Base-by-base conservation (phyloP, 176 grass and related monocot species). In the Aegilops sharonensis region DNA sequence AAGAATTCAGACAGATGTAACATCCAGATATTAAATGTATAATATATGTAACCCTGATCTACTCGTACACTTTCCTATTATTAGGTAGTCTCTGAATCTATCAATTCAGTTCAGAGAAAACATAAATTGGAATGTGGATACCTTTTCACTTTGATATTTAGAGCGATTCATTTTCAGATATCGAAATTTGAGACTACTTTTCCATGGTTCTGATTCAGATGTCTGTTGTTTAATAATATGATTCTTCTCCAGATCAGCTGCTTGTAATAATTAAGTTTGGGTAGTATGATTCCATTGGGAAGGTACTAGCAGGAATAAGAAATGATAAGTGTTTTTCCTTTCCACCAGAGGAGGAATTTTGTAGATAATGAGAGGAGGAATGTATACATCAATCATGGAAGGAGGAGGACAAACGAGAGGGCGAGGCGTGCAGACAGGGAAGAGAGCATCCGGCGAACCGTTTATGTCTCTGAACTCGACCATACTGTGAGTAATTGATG, bases 401-500 rank as follows among this genome's bases (percentile, higher is more conserved):
- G 81, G 83, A 90, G 87, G 84, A 91, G 86, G 60, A 21, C 56
- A n/a, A 93, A 85, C 11, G 91, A 95, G 37, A 92, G 89, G 78
- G 81, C 30, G 7, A 94, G 85, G 77, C 88, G 73, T 87, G 86
- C 90, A 66, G 95, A 94, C 9, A 88, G 89, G 80, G 91, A 95
- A 45, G 95, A 95, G 35, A 95, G 95, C 91, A 89, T 98, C 52
- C 77, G 89, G 13, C 83, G 93, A 92, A 98, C 95, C 43, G 88
- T 94, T 83, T 98, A 95, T 84, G 93, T 98, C 63, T 92, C 95
- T 47, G 95, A 98, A 78, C 81, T 97, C 20, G 92, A 93, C 82
- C 95, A 95, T 57, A 86, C 90, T 62, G 95, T 97, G 82, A 93
- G 95, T 87, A 84, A 18, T 92, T 85, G 42, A 29, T 89, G 81